Evolutionary conservation across 129 eudicot genomes (phyloP).

Genomic region (Oenanthe sinensis): DNA sequence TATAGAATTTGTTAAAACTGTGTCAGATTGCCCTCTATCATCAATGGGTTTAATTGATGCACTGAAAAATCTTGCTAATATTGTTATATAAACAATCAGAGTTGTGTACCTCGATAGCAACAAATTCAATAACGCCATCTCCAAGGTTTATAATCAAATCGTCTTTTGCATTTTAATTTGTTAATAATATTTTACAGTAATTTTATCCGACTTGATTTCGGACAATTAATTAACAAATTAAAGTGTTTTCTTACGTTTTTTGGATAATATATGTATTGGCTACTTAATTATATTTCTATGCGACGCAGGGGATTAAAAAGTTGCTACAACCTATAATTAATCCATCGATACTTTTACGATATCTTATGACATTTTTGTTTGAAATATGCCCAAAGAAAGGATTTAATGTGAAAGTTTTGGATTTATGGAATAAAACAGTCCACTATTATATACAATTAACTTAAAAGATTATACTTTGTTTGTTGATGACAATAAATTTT

Average conservation of each 20-base stretch:
- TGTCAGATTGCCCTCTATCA: conserved; percentile 35
- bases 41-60: conserved; percentile 45
- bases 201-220: not conserved
- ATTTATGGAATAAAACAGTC: conserved; percentile 32
- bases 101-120: conserved; percentile 41
- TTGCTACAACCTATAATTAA: conserved; percentile 41
- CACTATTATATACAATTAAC: too few relatives aligned
- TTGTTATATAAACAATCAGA: conserved; percentile 52
- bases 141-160: conserved; percentile 32
- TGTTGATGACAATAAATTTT: too few relatives aligned
- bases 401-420: conserved; percentile 11
- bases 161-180: not conserved
- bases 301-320: conserved; percentile 29
- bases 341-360: conserved; percentile 21
- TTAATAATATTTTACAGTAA: not conserved
- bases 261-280: not conserved
- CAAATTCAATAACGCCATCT: conserved; percentile 24
- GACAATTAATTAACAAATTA: too few relatives aligned
- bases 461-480: too few relatives aligned
- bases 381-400: conserved; percentile 46
- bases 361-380: conserved; percentile 34
- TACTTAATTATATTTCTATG: not conserved
- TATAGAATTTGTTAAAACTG: conserved; percentile 30
- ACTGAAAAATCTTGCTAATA: conserved; percentile 61
- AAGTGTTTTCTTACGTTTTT: too few relatives aligned